These are phyloP conservation scores for Phaeosphaeria sp. DNA, from an alignment of 2,329 filamentous ascomycete genomes.

Conservation along the genomic window DNA sequence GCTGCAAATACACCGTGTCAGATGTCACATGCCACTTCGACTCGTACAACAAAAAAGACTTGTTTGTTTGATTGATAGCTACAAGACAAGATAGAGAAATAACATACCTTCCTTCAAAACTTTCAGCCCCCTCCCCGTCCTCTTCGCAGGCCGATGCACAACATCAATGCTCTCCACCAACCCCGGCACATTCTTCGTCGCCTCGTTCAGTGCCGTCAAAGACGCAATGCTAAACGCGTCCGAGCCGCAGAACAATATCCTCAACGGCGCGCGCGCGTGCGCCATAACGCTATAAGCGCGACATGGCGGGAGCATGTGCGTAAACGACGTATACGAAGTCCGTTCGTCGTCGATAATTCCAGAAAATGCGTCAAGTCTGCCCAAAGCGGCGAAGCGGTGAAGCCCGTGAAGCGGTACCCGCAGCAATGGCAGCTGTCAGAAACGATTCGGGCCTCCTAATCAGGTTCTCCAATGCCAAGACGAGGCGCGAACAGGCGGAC, in stretches of 20 bases:
- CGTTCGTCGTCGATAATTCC: no score
- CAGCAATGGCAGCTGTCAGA: neutral
- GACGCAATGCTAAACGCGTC: slow-evolving; percentile 87
- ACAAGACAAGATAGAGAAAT: no score
- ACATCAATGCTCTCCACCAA: slow-evolving; percentile 77
- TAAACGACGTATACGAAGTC: neutral
- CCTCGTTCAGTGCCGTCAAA: slow-evolving; percentile 70
- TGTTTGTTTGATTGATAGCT: no score
- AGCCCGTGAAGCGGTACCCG: neutral
- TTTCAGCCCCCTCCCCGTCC: slow-evolving; percentile 77
- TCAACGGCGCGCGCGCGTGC: slow-evolving; percentile 62
- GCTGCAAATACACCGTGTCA: neutral
- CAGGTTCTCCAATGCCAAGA: neutral
- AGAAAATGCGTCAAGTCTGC: no score
- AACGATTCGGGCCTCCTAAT: neutral
- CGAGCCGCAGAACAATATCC: slow-evolving; percentile 92
- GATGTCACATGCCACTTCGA: neutral
- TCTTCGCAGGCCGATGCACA: slow-evolving; percentile 80
- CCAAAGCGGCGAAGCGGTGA: neutral
- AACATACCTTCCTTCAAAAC: slow-evolving; percentile 68
- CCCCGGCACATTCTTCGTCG: slow-evolving; percentile 53
- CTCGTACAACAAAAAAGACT: no score
- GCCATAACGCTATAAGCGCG: neutral
- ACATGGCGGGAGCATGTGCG: neutral
- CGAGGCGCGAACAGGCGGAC: no score